phyloP scores from a whole-genome alignment of 805 yeast species.

The Schwanniomyces sp. region DNA sequence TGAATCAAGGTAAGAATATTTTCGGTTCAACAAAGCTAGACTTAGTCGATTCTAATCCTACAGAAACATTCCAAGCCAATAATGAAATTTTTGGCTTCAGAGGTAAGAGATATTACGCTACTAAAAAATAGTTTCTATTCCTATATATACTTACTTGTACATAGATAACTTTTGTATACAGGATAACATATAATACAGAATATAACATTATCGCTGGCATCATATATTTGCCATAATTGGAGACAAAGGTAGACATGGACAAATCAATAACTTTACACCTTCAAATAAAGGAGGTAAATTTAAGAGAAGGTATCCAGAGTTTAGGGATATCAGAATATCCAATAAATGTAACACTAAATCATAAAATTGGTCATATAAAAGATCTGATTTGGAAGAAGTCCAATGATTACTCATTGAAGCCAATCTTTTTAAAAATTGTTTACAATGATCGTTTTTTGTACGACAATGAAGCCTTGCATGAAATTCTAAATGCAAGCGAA shows the following conservation, averaged over 20 bases:
- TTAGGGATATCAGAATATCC: slow-evolving; percentile 5
- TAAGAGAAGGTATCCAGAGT: not conserved
- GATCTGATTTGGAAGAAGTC: slow-evolving; percentile 30
- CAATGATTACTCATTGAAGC: slow-evolving; percentile 20
- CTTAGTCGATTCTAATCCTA: slow-evolving; percentile 86
- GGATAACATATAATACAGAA: not conserved
- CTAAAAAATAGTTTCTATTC: slow-evolving; percentile 23
- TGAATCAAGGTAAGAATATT: slow-evolving; percentile 69
- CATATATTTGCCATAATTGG: not conserved
- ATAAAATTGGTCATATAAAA: slow-evolving; percentile 20
- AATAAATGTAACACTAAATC: slow-evolving; percentile 22
- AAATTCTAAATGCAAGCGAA: slow-evolving; percentile 9
- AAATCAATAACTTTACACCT: slow-evolving; percentile 15
- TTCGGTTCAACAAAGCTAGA: slow-evolving; percentile 94
- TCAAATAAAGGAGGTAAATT: slow-evolving; percentile 9
- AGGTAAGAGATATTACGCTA: slow-evolving; percentile 95
- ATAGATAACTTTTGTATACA: not conserved
- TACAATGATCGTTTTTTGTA: slow-evolving; percentile 8
- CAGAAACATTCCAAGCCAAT: slow-evolving; percentile 90
- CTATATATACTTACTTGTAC: slow-evolving; percentile 1
- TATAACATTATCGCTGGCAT: not conserved
- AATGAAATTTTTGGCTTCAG: slow-evolving; percentile 88
- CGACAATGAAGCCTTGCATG: slow-evolving; percentile 12
- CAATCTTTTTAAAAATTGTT: slow-evolving; percentile 19
- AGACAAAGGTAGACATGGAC: slow-evolving; percentile 12